phyloP scores from a whole-genome alignment of 495 filamentous ascomycete genomes.

The Viridothelium virens region DNA sequence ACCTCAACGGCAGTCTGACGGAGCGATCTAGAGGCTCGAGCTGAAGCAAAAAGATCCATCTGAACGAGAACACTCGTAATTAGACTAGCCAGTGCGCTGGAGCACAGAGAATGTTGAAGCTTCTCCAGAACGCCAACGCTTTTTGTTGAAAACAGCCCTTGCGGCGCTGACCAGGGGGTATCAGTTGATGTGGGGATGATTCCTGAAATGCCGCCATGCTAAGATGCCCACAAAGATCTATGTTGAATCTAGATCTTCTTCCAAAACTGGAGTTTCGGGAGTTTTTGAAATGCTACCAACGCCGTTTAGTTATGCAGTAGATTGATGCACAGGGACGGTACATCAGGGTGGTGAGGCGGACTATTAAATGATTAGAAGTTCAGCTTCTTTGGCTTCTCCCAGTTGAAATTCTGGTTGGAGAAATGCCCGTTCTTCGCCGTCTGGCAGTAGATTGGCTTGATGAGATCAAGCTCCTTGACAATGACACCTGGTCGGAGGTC shows the following conservation, averaged over 20 bases:
- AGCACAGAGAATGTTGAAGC: conserved; percentile 19
- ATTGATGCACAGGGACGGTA: not conserved
- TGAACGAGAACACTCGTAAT: not conserved
- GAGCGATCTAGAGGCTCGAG: too few species aligned
- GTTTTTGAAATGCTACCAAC: not conserved
- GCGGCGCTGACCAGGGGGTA: conserved; percentile 2
- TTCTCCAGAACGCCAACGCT: conserved; percentile 21
- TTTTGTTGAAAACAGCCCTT: not conserved
- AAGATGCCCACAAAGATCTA: conserved; percentile 12
- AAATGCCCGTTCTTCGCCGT: conserved; percentile 99
- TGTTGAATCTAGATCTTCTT: conserved; percentile 18
- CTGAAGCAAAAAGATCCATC: not conserved
- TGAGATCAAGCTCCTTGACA: conserved; percentile 91
- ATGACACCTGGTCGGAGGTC: conserved; percentile 97
- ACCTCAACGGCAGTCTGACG: too few species aligned
- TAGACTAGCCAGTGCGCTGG: not conserved
- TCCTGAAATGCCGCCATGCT: conserved; percentile 6
- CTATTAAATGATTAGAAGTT: not conserved
- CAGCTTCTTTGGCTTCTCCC: conserved; percentile 96
- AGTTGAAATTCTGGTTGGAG: conserved; percentile 94
- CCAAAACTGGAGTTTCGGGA: not conserved
- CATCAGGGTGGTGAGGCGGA: not conserved
- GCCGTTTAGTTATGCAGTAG: conserved; percentile 1
- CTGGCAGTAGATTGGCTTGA: conserved; percentile 93
- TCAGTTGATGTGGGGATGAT: not conserved